Evolutionary conservation across 177 flowering plant genomes (phyloP).

Genomic region (Telopea speciosissima): DNA sequence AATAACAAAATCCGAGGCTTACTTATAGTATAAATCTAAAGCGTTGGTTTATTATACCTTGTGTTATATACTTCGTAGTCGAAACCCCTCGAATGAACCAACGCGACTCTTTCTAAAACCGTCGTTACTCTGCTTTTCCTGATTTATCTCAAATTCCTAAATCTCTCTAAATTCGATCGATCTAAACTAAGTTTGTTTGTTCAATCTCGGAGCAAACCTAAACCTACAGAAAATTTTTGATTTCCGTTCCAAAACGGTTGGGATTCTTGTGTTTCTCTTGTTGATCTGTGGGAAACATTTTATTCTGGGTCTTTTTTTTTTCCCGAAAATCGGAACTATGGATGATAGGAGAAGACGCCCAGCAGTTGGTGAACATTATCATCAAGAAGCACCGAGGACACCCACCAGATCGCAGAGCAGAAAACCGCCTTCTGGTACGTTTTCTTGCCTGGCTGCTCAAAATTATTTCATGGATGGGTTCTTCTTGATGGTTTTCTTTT

Average conservation of each 20-base stretch:
- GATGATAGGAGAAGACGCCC: conserved; percentile 15
- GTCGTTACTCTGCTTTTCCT: background rate
- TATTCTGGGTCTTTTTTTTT: background rate
- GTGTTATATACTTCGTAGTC: background rate
- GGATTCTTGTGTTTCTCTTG: background rate
- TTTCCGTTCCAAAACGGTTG: background rate
- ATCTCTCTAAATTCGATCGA: background rate
- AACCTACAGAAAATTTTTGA: background rate
- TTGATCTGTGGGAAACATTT: background rate
- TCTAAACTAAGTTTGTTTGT: background rate
- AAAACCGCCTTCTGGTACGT: conserved; percentile 16
- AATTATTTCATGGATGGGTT: background rate
- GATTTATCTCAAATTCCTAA: background rate
- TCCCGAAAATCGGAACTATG: conserved; percentile 3
- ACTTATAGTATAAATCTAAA: background rate
- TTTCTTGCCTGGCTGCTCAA: background rate
- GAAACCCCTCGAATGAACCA: background rate
- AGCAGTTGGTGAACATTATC: background rate
- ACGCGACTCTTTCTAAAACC: background rate
- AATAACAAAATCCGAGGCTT: background rate
- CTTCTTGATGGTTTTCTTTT: conserved; percentile 3
- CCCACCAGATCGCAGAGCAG: conserved; percentile 10
- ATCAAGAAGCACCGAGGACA: background rate
- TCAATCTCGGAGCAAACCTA: background rate
- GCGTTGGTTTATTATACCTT: too few species aligned